These are phyloP conservation scores for Immersiporthe knoxdaviesiana DNA, from an alignment of 2,329 filamentous ascomycete species.

Conservation along the genomic window DNA sequence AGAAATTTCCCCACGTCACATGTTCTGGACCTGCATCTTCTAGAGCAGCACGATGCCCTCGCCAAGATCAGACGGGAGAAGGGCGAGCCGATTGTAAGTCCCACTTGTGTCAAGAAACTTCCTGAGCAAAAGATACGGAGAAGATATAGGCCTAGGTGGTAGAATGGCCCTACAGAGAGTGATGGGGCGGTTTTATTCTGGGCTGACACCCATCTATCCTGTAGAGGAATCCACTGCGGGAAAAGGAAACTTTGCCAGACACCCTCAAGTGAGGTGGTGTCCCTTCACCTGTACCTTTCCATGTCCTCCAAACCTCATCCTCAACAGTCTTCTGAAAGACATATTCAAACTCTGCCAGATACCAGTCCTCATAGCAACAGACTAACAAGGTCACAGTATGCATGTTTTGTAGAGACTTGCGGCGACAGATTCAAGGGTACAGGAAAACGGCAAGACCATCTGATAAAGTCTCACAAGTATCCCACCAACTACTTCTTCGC, in stretches of 20 bases:
- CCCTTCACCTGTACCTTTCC: background rate
- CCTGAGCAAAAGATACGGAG: background rate
- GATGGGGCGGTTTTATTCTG: background rate
- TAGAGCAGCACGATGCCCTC: constrained; percentile 88
- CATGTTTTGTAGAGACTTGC: constrained; percentile 88
- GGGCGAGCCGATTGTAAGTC: constrained; percentile 81
- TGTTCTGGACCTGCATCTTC: constrained; percentile 81
- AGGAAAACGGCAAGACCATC: constrained; percentile 82
- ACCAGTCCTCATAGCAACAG: background rate
- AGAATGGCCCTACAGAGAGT: background rate
- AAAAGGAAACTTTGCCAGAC: background rate
- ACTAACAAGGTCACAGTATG: constrained; percentile 58
- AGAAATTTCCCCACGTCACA: constrained; percentile 87
- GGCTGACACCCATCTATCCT: background rate
- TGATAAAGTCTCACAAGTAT: constrained; percentile 94
- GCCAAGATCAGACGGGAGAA: constrained; percentile 70
- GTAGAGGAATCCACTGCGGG: background rate
- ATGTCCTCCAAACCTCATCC: background rate
- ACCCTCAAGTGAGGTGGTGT: constrained; percentile 1
- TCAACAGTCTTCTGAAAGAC: background rate
- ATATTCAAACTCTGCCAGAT: background rate
- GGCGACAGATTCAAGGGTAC: constrained; percentile 81
- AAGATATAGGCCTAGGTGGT: background rate
- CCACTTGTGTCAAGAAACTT: background rate
- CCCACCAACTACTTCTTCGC: constrained; percentile 87